Base-by-base conservation (phyloP, 2,329 filamentous ascomycete species). In the Aspergillus neotritici region DNA sequence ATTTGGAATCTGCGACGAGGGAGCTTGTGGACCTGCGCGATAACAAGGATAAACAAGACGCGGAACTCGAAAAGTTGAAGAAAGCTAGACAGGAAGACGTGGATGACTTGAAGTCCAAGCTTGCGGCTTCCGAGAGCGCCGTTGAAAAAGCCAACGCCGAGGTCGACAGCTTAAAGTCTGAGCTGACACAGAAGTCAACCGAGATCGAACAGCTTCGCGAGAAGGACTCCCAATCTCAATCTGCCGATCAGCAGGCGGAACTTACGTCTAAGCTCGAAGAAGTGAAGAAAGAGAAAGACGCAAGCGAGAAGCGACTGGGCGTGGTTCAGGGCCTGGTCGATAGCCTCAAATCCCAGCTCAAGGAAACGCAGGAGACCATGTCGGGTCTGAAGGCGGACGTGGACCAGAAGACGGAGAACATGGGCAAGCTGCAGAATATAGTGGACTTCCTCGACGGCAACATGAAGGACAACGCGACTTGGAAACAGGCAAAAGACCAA, bases 1-100 rank as follows among this genome's bases (percentile, higher is more conserved):
- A 76, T 44, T 67, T 90, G 2, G 84, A 89, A 59, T 77, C 77
- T 39, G 78, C 82, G 0, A 84, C 82, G 2, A 72, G 78, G 10
- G 82, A 87, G 54, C 68, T 88, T 5, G 74, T 75, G 37, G 69
- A 68, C 9, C 57, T 80, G 49, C 72, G 71, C 31, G 78, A 82
- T 15, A 67, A 64, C 17, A 76, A 75, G 48, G 71, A 76, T 17
- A 72, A 64, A 17, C 68, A 72, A 15, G 68, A 76, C 41, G 49
- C 62, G 3, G 69, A 77, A 49, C 64, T 80, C 21, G 60, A 70
- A 14, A 63, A 60, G 31, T 62, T 73, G 37, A 67, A 70, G 42
- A 61, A 67, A 12, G 53, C 65, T 5, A 63, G 68, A 13, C 56
- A 69, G 39, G 61, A 58, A n/a, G 65, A 73, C 34, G 60, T 68